These are phyloP conservation scores for Cunninghamia lanceolata DNA, from an alignment of 75 land plant genomes.

Conservation along the genomic window DNA sequence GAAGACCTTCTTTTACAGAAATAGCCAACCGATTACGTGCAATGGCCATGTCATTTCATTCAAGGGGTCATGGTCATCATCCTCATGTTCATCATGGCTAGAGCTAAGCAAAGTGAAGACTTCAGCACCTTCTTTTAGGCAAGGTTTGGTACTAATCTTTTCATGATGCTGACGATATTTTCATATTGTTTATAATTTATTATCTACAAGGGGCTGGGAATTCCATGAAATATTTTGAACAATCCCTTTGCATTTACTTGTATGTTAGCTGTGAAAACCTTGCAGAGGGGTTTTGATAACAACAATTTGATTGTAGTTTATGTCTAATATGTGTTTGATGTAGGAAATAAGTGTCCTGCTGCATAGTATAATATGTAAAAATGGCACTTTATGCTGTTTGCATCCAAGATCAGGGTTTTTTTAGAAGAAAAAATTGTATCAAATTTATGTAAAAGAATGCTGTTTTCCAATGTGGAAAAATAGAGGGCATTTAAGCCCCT, in stretches of 20 bases:
- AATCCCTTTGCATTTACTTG: not conserved
- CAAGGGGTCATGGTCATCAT: conserved; percentile 29
- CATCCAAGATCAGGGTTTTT: not conserved
- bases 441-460: not conserved
- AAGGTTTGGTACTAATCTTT: not conserved
- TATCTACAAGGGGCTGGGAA: not conserved
- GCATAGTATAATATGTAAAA: not conserved
- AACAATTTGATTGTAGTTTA: not conserved
- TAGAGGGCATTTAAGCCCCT: not conserved
- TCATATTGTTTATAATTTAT: not conserved
- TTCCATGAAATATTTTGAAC: not conserved
- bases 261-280: not conserved
- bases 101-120: not conserved
- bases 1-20: conserved; percentile 68
- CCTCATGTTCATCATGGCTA: conserved; percentile 8
- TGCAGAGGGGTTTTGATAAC: not conserved
- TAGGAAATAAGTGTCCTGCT: not conserved
- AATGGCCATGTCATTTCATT: conserved; percentile 41
- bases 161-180: not conserved
- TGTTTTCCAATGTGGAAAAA: not conserved
- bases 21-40: conserved; percentile 49
- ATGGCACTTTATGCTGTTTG: not conserved
- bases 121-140: not conserved
- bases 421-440: not conserved
- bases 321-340: not conserved